Evolutionary conservation across 352 stramenopile species (phyloP).

Genomic region (Phytophthora vignae): DNA sequence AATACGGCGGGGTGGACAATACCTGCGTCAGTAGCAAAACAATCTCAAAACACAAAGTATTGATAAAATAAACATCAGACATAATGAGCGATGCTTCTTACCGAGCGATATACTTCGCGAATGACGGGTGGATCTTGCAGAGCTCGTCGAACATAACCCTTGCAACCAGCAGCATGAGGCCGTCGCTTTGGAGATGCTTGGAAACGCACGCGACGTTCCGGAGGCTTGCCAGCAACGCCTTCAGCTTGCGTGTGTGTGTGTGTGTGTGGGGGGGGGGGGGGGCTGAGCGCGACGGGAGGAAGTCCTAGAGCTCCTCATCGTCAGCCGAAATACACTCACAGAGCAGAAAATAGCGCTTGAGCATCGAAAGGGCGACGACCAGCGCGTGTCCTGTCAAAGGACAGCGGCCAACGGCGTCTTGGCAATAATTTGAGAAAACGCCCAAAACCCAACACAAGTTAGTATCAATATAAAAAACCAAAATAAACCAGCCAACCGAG

Average conservation of each 20-base stretch:
- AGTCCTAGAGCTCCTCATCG: background rate
- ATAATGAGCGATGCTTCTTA: slow-evolving; percentile 5
- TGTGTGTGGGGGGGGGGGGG: too few relatives aligned
- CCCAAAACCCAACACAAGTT: background rate
- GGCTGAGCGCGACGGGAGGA: background rate
- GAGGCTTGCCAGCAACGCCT: background rate
- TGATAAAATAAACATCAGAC: slow-evolving; percentile 5
- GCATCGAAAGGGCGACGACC: background rate
- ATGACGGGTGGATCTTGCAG: background rate
- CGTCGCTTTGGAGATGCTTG: background rate
- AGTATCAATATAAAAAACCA: background rate
- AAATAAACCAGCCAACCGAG: background rate
- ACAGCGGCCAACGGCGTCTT: background rate
- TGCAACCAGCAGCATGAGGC: background rate
- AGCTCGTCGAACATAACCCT: slow-evolving; percentile 7
- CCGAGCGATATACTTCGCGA: slow-evolving; percentile 5
- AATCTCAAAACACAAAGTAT: background rate
- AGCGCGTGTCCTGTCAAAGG: background rate
- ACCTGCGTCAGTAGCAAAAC: background rate
- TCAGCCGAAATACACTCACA: background rate
- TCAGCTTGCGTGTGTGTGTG: background rate
- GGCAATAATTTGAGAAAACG: background rate
- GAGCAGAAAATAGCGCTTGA: background rate
- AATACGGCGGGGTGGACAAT: slow-evolving; percentile 9
- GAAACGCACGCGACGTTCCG: background rate